Conservation (phyloP, 768 basidiomycete genomes). For the Lactarius deliciosus region DNA sequence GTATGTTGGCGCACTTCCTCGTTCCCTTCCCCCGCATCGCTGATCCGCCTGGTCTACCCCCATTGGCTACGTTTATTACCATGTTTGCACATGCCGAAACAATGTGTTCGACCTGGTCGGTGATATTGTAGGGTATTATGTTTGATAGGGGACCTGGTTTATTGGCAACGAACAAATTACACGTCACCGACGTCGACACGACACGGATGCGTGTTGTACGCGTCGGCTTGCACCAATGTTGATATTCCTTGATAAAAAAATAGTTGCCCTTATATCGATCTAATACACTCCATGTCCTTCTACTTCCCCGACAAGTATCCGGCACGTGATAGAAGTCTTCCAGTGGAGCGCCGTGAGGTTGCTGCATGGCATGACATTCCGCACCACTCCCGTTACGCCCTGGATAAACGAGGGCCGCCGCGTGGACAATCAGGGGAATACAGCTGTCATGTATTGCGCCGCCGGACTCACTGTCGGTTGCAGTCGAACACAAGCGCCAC, state of each 20-base stretch:
- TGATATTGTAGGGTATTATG: not conserved
- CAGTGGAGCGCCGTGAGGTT: not conserved
- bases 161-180: not conserved
- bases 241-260: not conserved
- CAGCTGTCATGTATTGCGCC: not conserved
- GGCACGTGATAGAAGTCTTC: not conserved
- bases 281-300: not conserved
- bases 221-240: not conserved
- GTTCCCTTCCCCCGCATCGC: not conserved
- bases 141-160: too few relatives aligned
- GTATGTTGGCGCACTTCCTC: not conserved
- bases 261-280: not conserved
- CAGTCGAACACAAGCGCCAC: not conserved
- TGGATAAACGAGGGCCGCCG: not conserved
- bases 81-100: not conserved
- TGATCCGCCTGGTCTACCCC: not conserved
- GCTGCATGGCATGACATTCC: not conserved
- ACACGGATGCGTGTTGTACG: not conserved
- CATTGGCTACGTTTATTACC: not conserved
- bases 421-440: not conserved
- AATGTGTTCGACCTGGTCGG: not conserved
- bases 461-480: not conserved
- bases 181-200: not conserved
- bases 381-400: not conserved
- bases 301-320: not conserved